phyloP scores from a whole-genome alignment of 2,329 filamentous ascomycete species.

The Sordariomycetes sp. region DNA sequence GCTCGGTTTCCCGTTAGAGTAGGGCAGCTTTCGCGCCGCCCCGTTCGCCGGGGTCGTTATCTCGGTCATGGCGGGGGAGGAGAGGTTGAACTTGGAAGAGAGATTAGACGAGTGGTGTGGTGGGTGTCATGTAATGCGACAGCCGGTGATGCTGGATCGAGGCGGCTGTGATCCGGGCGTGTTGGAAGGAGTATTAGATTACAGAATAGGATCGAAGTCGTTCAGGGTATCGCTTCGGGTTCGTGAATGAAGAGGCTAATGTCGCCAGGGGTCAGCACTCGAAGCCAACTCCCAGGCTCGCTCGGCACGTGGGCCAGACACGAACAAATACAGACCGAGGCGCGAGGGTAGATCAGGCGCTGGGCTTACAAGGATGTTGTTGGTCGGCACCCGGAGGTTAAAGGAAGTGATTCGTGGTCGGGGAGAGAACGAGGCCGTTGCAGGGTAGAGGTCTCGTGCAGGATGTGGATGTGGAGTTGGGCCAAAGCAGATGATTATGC shows the following conservation, averaged over 20 bases:
- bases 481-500: not conserved
- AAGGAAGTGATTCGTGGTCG: not conserved
- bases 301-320: not conserved
- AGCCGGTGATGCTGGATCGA: constrained; percentile 1
- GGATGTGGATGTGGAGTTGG: not conserved
- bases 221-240: not conserved
- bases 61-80: constrained; percentile 35
- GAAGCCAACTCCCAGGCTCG: not conserved
- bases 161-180: not conserved
- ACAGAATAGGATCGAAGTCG: not conserved
- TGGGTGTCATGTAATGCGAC: constrained; percentile 9
- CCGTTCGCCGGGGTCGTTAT: constrained; percentile 27
- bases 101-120: not conserved
- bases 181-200: not conserved
- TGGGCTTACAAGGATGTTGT: not conserved
- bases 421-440: not conserved
- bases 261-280: not conserved
- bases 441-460: not conserved
- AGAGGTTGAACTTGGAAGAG: constrained; percentile 14
- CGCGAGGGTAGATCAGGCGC: not conserved
- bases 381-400: not conserved
- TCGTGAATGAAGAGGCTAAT: not conserved
- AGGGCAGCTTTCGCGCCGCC: constrained; percentile 36
- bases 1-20: constrained; percentile 48
- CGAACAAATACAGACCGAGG: not conserved